Percentiles rank a stretch among this genome's conserved stretches.
These are phyloP conservation scores for Aspergillus texensis DNA, from an alignment of 2,329 filamentous ascomycete genomes.

Conservation along the genomic window DNA sequence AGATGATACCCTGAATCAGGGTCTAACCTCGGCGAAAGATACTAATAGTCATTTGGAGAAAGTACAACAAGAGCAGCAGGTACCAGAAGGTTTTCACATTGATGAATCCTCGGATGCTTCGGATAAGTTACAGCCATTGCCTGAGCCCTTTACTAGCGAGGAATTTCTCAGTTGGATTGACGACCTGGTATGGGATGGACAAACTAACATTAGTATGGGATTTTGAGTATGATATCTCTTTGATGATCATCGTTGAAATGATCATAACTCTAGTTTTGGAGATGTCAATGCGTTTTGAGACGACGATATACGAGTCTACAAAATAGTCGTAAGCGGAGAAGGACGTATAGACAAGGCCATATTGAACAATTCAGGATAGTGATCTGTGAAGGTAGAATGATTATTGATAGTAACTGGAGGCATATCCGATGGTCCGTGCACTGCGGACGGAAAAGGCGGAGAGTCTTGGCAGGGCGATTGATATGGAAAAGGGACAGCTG, in stretches of 20 bases:
- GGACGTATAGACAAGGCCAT: not conserved
- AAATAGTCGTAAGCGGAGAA: not conserved
- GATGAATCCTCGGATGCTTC: not conserved
- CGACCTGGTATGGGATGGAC: slow-evolving; percentile 3
- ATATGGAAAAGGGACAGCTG: slow-evolving; percentile 21
- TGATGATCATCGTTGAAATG: not conserved
- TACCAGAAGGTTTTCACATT: not conserved
- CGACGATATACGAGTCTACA: not conserved
- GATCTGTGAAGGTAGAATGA: not conserved
- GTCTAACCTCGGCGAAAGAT: not conserved
- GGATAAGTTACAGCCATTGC: not conserved
- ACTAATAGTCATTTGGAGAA: not conserved
- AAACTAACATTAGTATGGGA: not conserved
- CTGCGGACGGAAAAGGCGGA: slow-evolving; percentile 26
- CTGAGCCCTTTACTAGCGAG: slow-evolving; percentile 1
- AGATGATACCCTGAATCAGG: slow-evolving; percentile 3
- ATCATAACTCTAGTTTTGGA: not conserved
- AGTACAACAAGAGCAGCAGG: not conserved
- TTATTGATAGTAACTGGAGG: too few relatives aligned
- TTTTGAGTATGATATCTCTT: not conserved
- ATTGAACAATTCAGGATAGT: not conserved
- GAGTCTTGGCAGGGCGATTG: slow-evolving; percentile 25
- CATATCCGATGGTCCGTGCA: slow-evolving; percentile 34
- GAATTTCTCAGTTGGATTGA: slow-evolving; percentile 6
- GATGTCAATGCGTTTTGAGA: not conserved